Conservation (phyloP, 768 basidiomycete species). For the Phylloporus rhodoxanthus region DNA sequence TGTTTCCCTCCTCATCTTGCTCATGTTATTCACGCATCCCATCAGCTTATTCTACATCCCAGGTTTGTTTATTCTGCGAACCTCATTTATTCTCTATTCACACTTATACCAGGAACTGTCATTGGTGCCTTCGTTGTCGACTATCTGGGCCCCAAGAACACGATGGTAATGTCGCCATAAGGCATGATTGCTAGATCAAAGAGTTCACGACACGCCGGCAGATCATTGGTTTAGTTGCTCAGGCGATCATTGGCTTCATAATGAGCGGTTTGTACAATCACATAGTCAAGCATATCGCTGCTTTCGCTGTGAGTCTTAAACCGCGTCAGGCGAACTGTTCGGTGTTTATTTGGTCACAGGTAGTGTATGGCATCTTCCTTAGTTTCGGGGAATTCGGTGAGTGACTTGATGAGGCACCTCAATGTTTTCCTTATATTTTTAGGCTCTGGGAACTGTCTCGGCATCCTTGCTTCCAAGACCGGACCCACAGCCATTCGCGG, state of each 20-base stretch:
- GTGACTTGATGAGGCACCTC: conserved; percentile 6
- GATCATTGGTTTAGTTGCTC: conserved; percentile 62
- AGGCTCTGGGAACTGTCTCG: conserved; percentile 83
- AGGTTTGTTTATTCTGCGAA: conserved; percentile 26
- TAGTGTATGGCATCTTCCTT: conserved; percentile 88
- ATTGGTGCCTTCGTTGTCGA: conserved; percentile 74
- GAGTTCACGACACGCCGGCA: conserved; percentile 20
- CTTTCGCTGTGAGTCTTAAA: conserved; percentile 53
- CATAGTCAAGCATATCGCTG: conserved; percentile 61
- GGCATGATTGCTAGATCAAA: neutral
- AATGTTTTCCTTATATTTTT: conserved; percentile 1
- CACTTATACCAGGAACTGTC: conserved; percentile 42
- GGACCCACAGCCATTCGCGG: conserved; percentile 84
- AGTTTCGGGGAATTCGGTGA: conserved; percentile 80
- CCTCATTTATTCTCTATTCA: conserved; percentile 8
- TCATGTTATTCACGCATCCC: conserved; percentile 3
- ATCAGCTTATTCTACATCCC: conserved; percentile 61
- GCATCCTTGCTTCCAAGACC: conserved; percentile 78
- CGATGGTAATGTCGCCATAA: conserved; percentile 46
- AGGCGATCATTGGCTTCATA: conserved; percentile 78
- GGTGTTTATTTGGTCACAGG: conserved; percentile 30
- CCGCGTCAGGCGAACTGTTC: neutral
- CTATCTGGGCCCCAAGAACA: conserved; percentile 66
- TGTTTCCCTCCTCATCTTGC: conserved; percentile 13
- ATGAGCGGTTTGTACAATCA: conserved; percentile 77